These are phyloP conservation scores for Mesotaenium endlicherianum DNA, from an alignment of 139 green algal species.

Conservation along the genomic window DNA sequence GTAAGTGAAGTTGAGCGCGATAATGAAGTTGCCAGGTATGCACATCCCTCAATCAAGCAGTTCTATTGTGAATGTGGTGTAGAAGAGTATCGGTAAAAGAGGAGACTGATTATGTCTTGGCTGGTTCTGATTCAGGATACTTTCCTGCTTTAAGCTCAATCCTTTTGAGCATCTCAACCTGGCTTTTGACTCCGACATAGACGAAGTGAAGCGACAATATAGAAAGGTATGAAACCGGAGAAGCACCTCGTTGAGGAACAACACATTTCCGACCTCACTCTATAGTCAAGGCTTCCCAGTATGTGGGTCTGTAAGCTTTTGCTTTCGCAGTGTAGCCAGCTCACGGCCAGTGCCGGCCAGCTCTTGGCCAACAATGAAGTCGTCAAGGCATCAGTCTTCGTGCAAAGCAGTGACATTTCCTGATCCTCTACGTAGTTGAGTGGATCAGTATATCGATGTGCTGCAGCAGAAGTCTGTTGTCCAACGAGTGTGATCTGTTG, in stretches of 20 bases:
- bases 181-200: slow-evolving; percentile 69
- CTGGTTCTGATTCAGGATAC: slow-evolving; percentile 59
- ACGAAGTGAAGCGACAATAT: slow-evolving; percentile 85
- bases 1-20: slow-evolving; percentile 85
- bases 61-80: neutral
- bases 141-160: slow-evolving; percentile 95
- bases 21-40: slow-evolving; percentile 76
- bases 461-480: too few relatives aligned
- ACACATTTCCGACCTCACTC: neutral
- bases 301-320: neutral
- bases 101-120: neutral
- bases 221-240: slow-evolving; percentile 67
- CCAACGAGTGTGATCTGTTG: too few relatives aligned
- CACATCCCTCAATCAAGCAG: neutral
- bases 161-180: slow-evolving; percentile 91
- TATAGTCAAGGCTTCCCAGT: neutral
- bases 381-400: too few relatives aligned
- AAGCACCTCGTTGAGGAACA: too few relatives aligned
- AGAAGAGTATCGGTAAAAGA: neutral
- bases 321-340: too few relatives aligned
- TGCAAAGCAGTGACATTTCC: neutral
- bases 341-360: too few relatives aligned
- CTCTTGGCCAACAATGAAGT: too few relatives aligned
- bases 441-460: too few relatives aligned
- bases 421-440: too few relatives aligned